These are phyloP conservation scores for Blakeslea trispora DNA, from an alignment of 371 early-diverging fungal species.

Conservation along the genomic window DNA sequence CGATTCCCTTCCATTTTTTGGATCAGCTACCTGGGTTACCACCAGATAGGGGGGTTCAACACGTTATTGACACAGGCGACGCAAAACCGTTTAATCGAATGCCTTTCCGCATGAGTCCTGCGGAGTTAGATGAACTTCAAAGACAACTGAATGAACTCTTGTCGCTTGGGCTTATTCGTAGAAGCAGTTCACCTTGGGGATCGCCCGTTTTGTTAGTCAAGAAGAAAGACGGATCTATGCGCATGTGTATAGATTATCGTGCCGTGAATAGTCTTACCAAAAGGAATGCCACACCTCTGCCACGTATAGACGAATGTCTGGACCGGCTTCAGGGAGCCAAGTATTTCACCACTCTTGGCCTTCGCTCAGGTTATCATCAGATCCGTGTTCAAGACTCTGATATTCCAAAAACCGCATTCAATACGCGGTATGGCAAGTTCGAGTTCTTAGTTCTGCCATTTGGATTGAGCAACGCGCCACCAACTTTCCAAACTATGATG, in stretches of 20 bases:
- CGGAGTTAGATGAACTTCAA: too few relatives aligned
- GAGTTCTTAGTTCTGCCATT: conserved; percentile 57
- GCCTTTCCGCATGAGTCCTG: too few relatives aligned
- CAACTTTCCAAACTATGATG: conserved; percentile 44
- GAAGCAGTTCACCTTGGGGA: conserved; percentile 21
- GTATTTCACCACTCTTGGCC: conserved; percentile 42
- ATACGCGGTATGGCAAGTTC: conserved; percentile 40
- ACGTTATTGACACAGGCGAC: too few relatives aligned
- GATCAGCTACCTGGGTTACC: too few relatives aligned
- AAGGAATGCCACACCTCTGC: conserved; percentile 42
- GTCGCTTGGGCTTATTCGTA: conserved; percentile 15
- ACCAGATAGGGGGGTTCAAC: too few relatives aligned
- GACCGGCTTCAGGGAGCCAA: conserved; percentile 25
- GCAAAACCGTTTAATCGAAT: too few relatives aligned
- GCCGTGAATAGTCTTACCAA: conserved; percentile 45
- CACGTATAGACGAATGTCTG: conserved; percentile 34
- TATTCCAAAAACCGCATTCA: conserved; percentile 52
- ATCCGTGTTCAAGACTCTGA: conserved; percentile 26
- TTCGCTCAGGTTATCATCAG: conserved; percentile 31
- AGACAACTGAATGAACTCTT: conserved; percentile 26
- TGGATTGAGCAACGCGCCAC: too few relatives aligned
- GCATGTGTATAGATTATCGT: conserved; percentile 33
- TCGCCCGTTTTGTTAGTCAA: conserved; percentile 46
- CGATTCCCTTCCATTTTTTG: too few relatives aligned
- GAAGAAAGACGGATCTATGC: conserved; percentile 41